These are phyloP conservation scores for Backusella macrospora DNA, from an alignment of 192 early-diverging fungal species.

Conservation along the genomic window DNA sequence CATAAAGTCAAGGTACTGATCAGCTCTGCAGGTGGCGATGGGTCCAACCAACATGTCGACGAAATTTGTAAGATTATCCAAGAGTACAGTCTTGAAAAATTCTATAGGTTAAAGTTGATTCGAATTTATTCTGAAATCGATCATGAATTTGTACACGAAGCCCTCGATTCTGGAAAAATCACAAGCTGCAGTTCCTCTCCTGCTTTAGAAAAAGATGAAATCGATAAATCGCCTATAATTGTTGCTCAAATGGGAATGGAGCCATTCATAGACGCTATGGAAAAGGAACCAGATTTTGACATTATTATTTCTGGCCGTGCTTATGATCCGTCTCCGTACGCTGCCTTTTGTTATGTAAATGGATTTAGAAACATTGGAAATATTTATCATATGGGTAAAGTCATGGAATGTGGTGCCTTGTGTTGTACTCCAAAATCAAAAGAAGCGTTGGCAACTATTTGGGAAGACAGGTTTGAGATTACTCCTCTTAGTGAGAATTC, in stretches of 20 bases:
- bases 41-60: conserved; percentile 25
- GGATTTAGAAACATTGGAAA: conserved; percentile 22
- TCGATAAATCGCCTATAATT: background rate
- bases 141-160: background rate
- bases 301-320: conserved; percentile 25
- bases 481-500: background rate
- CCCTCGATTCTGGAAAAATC: background rate
- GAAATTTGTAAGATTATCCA: background rate
- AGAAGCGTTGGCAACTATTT: conserved; percentile 20
- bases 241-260: conserved; percentile 32
- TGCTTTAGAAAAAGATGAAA: background rate
- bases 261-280: conserved; percentile 16
- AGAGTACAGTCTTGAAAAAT: background rate
- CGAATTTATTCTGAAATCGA: conserved; percentile 1
- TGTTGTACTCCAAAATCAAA: conserved; percentile 24
- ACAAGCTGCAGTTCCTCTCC: conserved; percentile 11
- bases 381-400: conserved; percentile 29
- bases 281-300: conserved; percentile 20
- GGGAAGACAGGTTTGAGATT: background rate
- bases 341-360: conserved; percentile 17
- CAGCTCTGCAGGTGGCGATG: conserved; percentile 20
- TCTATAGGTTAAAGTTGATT: background rate
- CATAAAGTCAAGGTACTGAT: conserved; percentile 19
- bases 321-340: conserved; percentile 28
- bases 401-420: conserved; percentile 29